Conservation (phyloP, 192 early-diverging fungal genomes). For the Coemansia reversa region DNA sequence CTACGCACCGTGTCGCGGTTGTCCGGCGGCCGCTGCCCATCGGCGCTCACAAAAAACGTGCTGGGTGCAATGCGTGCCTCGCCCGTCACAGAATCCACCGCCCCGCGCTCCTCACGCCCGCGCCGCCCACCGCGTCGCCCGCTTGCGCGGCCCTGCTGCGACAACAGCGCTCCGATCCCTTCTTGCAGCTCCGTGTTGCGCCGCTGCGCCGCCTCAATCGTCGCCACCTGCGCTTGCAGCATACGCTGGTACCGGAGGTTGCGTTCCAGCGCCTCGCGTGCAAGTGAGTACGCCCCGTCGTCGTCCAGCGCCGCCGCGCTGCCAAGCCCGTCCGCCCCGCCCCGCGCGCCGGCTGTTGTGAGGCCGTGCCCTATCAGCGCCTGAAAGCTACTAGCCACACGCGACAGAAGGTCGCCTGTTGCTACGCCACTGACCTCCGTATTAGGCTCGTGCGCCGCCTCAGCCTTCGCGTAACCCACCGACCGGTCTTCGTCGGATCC, state of each 20-base stretch:
- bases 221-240: slow-evolving; percentile 44
- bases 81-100: slow-evolving; percentile 38
- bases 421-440: not conserved
- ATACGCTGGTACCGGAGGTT: slow-evolving; percentile 54
- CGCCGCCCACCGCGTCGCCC: slow-evolving; percentile 39
- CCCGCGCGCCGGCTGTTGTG: slow-evolving; percentile 9
- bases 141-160: slow-evolving; percentile 45
- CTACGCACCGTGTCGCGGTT: slow-evolving; percentile 54
- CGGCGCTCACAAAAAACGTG: slow-evolving; percentile 41
- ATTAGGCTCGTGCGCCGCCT: slow-evolving; percentile 7
- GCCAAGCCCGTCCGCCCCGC: slow-evolving; percentile 12
- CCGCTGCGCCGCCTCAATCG: slow-evolving; percentile 50
- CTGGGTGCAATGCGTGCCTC: slow-evolving; percentile 23
- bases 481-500: not conserved
- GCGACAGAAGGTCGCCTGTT: slow-evolving; percentile 39
- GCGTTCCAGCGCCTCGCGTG: slow-evolving; percentile 49
- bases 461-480: not conserved
- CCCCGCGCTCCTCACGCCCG: slow-evolving; percentile 19
- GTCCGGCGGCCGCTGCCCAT: slow-evolving; percentile 46
- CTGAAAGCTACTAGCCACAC: slow-evolving; percentile 47
- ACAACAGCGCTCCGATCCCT: slow-evolving; percentile 33
- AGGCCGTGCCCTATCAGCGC: slow-evolving; percentile 43
- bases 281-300: slow-evolving; percentile 38
- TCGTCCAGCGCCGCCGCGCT: slow-evolving; percentile 25
- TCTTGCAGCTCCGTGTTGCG: slow-evolving; percentile 53